Evolutionary conservation across 805 yeast genomes (phyloP).

Genomic region (Schwanniomyces sp.): DNA sequence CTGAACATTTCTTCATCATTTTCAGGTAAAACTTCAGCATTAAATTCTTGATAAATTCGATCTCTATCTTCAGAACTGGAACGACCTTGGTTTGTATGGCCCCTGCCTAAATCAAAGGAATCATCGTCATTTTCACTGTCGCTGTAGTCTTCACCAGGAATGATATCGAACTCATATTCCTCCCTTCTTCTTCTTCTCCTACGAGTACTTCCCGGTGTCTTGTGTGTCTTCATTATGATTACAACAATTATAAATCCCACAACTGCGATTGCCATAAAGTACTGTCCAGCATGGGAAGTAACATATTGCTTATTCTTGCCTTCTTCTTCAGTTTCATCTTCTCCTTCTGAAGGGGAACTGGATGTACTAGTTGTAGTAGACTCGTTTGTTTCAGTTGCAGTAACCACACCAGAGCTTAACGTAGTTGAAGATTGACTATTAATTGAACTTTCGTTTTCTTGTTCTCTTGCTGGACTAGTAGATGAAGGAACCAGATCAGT

Average conservation of each 20-base stretch:
- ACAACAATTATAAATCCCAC: constrained; percentile 55
- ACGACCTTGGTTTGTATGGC: constrained; percentile 10
- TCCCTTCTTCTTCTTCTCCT: constrained; percentile 64
- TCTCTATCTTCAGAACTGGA: constrained; percentile 38
- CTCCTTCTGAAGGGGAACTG: constrained; percentile 1
- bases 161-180: constrained; percentile 74
- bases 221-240: constrained; percentile 45
- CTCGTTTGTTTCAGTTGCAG: constrained; percentile 2
- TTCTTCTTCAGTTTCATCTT: constrained; percentile 21
- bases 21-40: constrained; percentile 36
- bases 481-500: not conserved
- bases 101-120: constrained; percentile 34
- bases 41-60: constrained; percentile 39
- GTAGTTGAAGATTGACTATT: not conserved
- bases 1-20: constrained; percentile 39
- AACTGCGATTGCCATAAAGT: constrained; percentile 58
- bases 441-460: constrained; percentile 6
- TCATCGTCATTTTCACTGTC: constrained; percentile 31
- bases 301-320: constrained; percentile 37
- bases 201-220: constrained; percentile 40
- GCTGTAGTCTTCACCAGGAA: constrained; percentile 60
- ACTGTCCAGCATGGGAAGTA: constrained; percentile 54
- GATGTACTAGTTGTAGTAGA: constrained; percentile 2
- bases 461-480: constrained; percentile 9
- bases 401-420: not conserved